phyloP scores from a whole-genome alignment of 352 stramenopile species.

The Globisporangium abappressorium region DNA sequence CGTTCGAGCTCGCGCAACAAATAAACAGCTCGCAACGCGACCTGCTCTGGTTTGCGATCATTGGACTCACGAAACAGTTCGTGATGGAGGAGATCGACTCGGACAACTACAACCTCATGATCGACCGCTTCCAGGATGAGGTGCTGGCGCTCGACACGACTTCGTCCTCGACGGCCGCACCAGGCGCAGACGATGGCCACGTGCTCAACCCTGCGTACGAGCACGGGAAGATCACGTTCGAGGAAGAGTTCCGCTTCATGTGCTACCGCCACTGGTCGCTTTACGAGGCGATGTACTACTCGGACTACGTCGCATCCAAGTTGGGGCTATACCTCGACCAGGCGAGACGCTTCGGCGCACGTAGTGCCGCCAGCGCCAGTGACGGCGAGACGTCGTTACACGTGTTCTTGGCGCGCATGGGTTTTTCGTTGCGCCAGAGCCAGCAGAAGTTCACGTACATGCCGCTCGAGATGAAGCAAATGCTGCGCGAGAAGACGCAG shows the following conservation, averaged over 20 bases:
- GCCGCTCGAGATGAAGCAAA: conserved; percentile 88
- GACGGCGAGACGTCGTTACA: conserved; percentile 77
- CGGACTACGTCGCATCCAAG: conserved; percentile 92
- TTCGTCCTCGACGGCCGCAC: conserved; percentile 24
- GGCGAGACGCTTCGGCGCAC: conserved; percentile 55
- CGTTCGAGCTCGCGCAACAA: conserved; percentile 80
- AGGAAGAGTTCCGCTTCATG: conserved; percentile 96
- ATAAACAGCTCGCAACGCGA: conserved; percentile 86
- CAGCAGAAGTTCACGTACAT: conserved; percentile 97
- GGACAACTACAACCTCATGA: conserved; percentile 90
- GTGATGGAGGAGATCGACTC: conserved; percentile 91
- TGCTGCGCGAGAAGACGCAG: conserved; percentile 90
- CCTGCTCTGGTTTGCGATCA: conserved; percentile 96
- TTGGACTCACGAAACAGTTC: conserved; percentile 96
- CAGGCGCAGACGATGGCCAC: conserved; percentile 17
- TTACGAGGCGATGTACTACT: conserved; percentile 96
- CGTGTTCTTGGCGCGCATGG: conserved; percentile 97
- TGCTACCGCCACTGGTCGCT: conserved; percentile 95
- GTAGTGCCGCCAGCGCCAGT: conserved; percentile 36
- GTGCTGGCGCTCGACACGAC: conserved; percentile 72
- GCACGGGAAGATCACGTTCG: conserved; percentile 84
- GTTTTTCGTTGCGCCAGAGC: conserved; percentile 94
- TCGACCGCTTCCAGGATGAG: conserved; percentile 89
- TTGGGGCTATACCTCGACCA: conserved; percentile 77
- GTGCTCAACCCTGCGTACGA: conserved; percentile 57